Conservation (phyloP, 2,329 filamentous ascomycete genomes). For the Colletotrichum sp. region DNA sequence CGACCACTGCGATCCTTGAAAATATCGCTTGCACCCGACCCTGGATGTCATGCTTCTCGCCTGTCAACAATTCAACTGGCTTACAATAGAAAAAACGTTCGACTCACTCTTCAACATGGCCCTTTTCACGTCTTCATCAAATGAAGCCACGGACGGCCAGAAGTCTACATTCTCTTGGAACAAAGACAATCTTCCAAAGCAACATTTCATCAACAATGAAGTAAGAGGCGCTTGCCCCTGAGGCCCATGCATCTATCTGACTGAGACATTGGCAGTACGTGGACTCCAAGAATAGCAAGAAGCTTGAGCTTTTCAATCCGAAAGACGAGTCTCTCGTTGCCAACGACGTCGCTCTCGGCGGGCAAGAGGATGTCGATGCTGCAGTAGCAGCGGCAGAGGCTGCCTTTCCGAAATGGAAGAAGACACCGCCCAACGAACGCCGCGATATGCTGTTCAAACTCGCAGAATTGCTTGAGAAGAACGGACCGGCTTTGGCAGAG, state of each 20-base stretch:
- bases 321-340: conserved; percentile 52
- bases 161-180: conserved; percentile 26
- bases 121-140: conserved; percentile 25
- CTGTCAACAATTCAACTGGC: background rate
- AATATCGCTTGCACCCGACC: background rate
- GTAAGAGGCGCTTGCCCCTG: conserved; percentile 14
- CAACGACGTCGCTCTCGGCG: conserved; percentile 50
- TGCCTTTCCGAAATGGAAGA: conserved; percentile 49
- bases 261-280: conserved; percentile 32
- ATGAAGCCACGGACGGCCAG: conserved; percentile 7
- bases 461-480: conserved; percentile 44
- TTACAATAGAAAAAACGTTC: background rate
- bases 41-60: background rate
- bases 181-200: conserved; percentile 36
- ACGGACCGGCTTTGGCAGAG: conserved; percentile 36
- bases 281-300: conserved; percentile 47
- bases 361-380: conserved; percentile 48
- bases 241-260: background rate
- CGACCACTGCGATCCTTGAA: background rate
- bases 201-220: conserved; percentile 42
- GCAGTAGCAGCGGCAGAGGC: conserved; percentile 53
- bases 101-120: conserved; percentile 20
- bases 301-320: conserved; percentile 52
- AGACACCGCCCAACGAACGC: conserved; percentile 37
- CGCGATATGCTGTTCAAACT: conserved; percentile 45